A percentile compares a stretch with the other conserved stretches of the same genome.
These are phyloP conservation scores for Phytophthora cryptogea DNA, from an alignment of 352 stramenopile genomes.

Conservation along the genomic window DNA sequence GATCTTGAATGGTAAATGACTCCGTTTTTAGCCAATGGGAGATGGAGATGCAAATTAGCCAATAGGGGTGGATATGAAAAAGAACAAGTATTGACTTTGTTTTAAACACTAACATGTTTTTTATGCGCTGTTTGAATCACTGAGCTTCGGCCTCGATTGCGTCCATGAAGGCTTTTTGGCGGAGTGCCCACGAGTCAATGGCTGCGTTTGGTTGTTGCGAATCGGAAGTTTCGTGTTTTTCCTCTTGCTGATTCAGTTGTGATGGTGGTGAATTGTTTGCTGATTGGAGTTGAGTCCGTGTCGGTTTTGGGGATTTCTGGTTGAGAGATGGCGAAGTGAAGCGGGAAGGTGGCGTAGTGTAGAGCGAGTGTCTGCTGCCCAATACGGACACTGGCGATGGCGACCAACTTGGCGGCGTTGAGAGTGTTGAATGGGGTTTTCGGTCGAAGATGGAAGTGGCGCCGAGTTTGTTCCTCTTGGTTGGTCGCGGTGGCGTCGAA, in stretches of 20 bases:
- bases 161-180: conserved; percentile 23
- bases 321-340: conserved; percentile 3
- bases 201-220: neutral
- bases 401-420: conserved; percentile 7
- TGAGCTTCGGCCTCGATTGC: conserved; percentile 21
- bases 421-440: neutral
- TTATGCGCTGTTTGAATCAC: neutral
- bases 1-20: conserved; percentile 12
- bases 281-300: neutral
- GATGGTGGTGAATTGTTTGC: neutral
- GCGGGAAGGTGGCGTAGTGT: neutral
- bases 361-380: neutral
- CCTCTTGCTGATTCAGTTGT: neutral
- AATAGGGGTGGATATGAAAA: no score
- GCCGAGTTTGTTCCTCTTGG: conserved; percentile 16
- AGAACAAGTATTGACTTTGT: neutral
- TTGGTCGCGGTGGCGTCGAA: conserved; percentile 12
- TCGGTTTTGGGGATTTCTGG: neutral
- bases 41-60: neutral
- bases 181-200: conserved; percentile 14
- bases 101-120: no score
- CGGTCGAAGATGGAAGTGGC: neutral
- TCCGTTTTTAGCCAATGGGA: neutral
- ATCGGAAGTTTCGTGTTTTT: neutral
- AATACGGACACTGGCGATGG: neutral